Conservation (phyloP, 768 basidiomycete genomes). For the Xerocomellus amylosporus region DNA sequence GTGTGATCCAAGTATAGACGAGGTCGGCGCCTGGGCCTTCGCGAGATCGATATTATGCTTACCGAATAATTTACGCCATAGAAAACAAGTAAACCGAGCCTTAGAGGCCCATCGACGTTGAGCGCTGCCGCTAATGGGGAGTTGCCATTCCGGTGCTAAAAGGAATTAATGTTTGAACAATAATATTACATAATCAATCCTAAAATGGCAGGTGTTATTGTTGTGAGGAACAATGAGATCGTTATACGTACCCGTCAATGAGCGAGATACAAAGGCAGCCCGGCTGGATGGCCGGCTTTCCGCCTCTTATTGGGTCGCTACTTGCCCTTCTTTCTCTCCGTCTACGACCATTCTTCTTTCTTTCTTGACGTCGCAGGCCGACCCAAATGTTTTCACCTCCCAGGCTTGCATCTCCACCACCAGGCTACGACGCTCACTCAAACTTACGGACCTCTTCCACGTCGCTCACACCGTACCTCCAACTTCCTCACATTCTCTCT, state of each 20-base stretch:
- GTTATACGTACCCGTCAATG: not conserved
- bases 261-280: conserved; percentile 24
- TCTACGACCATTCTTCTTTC: conserved; percentile 13
- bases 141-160: no score
- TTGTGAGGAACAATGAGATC: conserved; percentile 28
- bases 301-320: conserved; percentile 13
- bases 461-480: conserved; percentile 76
- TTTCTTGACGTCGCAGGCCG: conserved; percentile 37
- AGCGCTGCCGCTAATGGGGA: no score
- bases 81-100: no score
- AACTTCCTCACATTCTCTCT: conserved; percentile 78
- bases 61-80: no score
- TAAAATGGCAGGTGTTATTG: conserved; percentile 30
- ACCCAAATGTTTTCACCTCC: conserved; percentile 33
- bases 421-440: conserved; percentile 55
- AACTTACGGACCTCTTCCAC: conserved; percentile 26
- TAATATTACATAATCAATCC: conserved; percentile 11
- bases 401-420: conserved; percentile 43
- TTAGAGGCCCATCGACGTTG: no score
- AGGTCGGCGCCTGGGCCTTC: no score
- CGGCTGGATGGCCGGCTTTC: conserved; percentile 1
- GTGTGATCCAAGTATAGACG: no score
- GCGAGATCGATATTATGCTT: no score
- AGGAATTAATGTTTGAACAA: no score
- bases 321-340: conserved; percentile 6